Evolutionary conservation across 495 filamentous ascomycete species (phyloP).

Genomic region (Evernia prunastri): DNA sequence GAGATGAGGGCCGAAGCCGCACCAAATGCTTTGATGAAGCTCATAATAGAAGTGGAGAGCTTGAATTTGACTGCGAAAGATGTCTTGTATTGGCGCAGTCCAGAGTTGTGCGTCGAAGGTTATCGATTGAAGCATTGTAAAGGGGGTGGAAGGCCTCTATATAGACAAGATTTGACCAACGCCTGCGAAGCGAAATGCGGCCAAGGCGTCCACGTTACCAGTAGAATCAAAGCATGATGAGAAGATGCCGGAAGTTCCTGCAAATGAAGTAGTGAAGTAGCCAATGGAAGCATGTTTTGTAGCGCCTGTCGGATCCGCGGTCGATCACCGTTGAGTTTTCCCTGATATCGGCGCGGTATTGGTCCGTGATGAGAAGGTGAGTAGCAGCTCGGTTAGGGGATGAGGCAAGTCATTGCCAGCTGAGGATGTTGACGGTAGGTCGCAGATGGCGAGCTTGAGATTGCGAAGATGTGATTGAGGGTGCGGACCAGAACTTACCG

Average conservation of each 20-base stretch:
- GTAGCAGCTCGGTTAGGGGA: neutral
- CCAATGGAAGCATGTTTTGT: conserved; percentile 2
- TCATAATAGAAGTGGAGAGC: neutral
- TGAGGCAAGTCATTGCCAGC: conserved; percentile 4
- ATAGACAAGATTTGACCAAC: conserved; percentile 8
- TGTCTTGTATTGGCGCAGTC: neutral
- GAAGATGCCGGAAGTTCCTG: conserved; percentile 6
- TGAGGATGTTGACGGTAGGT: conserved; percentile 1
- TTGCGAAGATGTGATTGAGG: neutral
- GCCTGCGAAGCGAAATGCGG: neutral
- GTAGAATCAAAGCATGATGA: conserved; percentile 6
- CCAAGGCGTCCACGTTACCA: neutral
- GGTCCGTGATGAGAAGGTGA: conserved; percentile 16
- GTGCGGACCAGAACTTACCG: neutral
- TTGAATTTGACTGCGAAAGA: neutral
- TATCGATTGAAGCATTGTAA: neutral
- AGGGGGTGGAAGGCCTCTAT: neutral
- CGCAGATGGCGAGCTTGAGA: neutral
- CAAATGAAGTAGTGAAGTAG: conserved; percentile 10
- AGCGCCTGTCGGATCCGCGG: neutral
- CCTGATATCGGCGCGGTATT: conserved; percentile 9
- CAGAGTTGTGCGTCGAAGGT: neutral
- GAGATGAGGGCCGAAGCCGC: conserved; percentile 19
- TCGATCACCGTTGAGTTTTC: neutral
- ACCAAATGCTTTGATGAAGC: conserved; percentile 11